Evolutionary conservation across 2,329 filamentous ascomycete genomes (phyloP).

Genomic region (Colletotrichum tanaceti): DNA sequence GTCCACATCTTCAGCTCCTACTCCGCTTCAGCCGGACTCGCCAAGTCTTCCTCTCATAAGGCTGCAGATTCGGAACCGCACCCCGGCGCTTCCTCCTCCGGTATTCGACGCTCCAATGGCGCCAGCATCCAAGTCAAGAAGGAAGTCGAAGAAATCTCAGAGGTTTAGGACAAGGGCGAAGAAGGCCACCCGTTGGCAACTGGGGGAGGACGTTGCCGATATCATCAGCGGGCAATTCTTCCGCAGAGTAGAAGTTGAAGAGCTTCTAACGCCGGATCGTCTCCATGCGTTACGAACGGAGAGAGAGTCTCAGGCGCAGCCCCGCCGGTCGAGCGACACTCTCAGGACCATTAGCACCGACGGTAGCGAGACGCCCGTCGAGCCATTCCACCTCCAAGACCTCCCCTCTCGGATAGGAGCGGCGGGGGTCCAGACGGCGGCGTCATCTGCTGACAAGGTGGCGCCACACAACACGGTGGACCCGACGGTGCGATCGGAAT

Average conservation of each 20-base stretch:
- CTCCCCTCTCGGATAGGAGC: slow-evolving; percentile 57
- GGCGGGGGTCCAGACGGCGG: slow-evolving; percentile 49
- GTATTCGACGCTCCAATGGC: slow-evolving; percentile 48
- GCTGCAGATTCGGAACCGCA: slow-evolving; percentile 41
- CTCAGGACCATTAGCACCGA: slow-evolving; percentile 45
- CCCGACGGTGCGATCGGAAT: slow-evolving; percentile 43
- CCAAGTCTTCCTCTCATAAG: slow-evolving; percentile 38
- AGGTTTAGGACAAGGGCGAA: slow-evolving; percentile 43
- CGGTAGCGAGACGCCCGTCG: slow-evolving; percentile 55
- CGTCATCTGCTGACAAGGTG: slow-evolving; percentile 47
- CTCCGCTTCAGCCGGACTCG: slow-evolving; percentile 35
- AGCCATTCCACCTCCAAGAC: slow-evolving; percentile 63
- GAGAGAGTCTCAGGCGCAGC: slow-evolving; percentile 49
- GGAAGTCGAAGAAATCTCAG: slow-evolving; percentile 54
- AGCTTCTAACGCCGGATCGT: slow-evolving; percentile 67
- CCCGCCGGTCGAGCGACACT: slow-evolving; percentile 47
- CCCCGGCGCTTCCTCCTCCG: slow-evolving; percentile 44
- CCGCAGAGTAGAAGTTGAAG: slow-evolving; percentile 66
- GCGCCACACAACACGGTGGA: slow-evolving; percentile 44
- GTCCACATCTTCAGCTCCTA: slow-evolving; percentile 32
- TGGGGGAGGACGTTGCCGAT: slow-evolving; percentile 68
- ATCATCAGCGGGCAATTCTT: slow-evolving; percentile 67
- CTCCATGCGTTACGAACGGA: slow-evolving; percentile 39
- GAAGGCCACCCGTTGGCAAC: slow-evolving; percentile 60
- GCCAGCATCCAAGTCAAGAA: slow-evolving; percentile 52